Evolutionary conservation across 768 basidiomycete species (phyloP).

Genomic region (Amanita fuliginea): DNA sequence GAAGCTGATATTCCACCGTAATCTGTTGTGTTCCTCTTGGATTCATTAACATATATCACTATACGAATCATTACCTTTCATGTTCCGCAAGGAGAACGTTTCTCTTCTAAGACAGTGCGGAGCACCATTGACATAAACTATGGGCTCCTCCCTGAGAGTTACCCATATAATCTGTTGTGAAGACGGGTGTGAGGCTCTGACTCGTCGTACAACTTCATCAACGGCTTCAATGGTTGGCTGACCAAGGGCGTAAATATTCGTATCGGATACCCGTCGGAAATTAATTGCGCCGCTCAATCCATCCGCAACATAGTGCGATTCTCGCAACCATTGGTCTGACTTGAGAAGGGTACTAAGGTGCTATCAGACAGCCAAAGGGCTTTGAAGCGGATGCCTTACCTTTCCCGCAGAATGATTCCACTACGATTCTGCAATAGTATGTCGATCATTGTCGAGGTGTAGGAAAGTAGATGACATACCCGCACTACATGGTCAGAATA

Average conservation of each 20-base stretch:
- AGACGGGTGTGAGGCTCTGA: conserved; percentile 49
- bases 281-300: conserved; percentile 90
- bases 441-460: background rate
- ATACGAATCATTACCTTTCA: conserved; percentile 56
- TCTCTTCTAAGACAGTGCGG: conserved; percentile 87
- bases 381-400: conserved; percentile 28
- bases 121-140: conserved; percentile 86
- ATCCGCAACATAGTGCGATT: conserved; percentile 52
- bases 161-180: conserved; percentile 75
- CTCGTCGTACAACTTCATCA: conserved; percentile 57
- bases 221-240: conserved; percentile 89
- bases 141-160: conserved; percentile 85
- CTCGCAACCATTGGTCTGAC: conserved; percentile 83
- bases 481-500: conserved; percentile 92
- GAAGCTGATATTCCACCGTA: conserved; percentile 92
- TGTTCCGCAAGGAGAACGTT: conserved; percentile 80
- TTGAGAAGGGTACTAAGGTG: conserved; percentile 66
- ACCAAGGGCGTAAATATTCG: conserved; percentile 83
- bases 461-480: conserved; percentile 26
- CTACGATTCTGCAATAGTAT: conserved; percentile 55
- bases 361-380: background rate
- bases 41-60: background rate
- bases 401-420: conserved; percentile 88
- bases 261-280: conserved; percentile 75
- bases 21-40: conserved; percentile 32